A percentile compares a stretch with the other conserved stretches of the same genome.
Conservation (phyloP, 2,329 filamentous ascomycete genomes). For the Claviceps paspali region DNA sequence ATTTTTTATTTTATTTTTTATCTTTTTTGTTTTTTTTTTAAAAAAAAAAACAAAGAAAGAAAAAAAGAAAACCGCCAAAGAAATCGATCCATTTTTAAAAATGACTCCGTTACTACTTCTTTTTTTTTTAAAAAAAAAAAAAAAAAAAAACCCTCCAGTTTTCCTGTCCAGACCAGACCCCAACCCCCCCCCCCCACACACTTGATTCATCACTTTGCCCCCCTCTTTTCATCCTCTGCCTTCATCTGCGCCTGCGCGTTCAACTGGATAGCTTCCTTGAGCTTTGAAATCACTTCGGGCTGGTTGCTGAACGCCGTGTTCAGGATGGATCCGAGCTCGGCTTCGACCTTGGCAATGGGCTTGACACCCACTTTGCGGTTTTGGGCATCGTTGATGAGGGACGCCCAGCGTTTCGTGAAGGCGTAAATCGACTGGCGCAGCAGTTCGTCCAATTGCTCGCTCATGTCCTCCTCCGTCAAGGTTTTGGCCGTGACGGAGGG, state of each 20-base stretch:
- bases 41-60: no score
- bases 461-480: constrained; percentile 39
- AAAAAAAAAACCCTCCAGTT: background rate
- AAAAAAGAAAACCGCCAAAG: no score
- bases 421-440: constrained; percentile 46
- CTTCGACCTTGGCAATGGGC: constrained; percentile 36
- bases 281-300: constrained; percentile 41
- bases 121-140: background rate
- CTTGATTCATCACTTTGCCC: constrained; percentile 10
- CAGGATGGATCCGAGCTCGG: constrained; percentile 41
- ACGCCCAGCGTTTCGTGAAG: constrained; percentile 46
- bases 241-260: constrained; percentile 38
- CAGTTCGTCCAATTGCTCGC: constrained; percentile 48
- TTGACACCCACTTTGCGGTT: constrained; percentile 32
- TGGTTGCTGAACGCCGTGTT: constrained; percentile 42
- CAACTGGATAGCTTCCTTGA: constrained; percentile 45
- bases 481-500: constrained; percentile 23
- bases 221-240: constrained; percentile 20
- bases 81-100: no score
- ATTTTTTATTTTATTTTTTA: no score
- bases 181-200: background rate
- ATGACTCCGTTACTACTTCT: no score
- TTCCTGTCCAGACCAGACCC: no score
- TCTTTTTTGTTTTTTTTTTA: no score
- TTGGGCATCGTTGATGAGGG: constrained; percentile 32